Conservation (phyloP, 2,329 filamentous ascomycete genomes). For the Dactylellina sp. region DNA sequence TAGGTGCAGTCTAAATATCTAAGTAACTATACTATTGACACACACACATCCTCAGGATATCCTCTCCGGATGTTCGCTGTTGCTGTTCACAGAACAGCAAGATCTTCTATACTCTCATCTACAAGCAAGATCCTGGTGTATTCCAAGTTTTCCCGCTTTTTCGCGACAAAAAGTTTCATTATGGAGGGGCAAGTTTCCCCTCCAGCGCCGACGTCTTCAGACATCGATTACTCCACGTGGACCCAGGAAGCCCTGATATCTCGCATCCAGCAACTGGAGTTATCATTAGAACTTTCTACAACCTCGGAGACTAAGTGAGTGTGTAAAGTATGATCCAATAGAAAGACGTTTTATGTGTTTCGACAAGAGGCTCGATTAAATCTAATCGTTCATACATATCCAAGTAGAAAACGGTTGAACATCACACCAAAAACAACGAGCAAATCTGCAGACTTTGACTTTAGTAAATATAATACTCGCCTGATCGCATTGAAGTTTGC, state of each 20-base stretch:
- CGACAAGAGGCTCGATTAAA: neutral
- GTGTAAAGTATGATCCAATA: constrained; percentile 51
- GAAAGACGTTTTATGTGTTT: neutral
- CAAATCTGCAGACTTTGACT: constrained; percentile 71
- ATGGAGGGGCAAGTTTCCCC: constrained; percentile 24
- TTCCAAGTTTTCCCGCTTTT: constrained; percentile 11
- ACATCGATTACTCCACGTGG: constrained; percentile 44
- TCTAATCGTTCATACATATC: neutral
- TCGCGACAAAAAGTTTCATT: neutral
- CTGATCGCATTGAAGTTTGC: constrained; percentile 92
- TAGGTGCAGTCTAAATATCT: too few species aligned
- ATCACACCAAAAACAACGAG: constrained; percentile 11
- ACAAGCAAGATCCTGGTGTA: neutral
- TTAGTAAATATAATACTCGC: constrained; percentile 82
- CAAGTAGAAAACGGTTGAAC: constrained; percentile 7
- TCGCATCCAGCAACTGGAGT: constrained; percentile 44
- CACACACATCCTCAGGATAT: neutral
- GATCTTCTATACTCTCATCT: neutral
- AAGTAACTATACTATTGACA: too few species aligned
- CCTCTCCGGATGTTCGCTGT: constrained; percentile 30
- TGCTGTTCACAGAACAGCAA: constrained; percentile 17
- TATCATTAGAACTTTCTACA: constrained; percentile 12
- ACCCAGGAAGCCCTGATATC: constrained; percentile 48
- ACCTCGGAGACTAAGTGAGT: constrained; percentile 52
- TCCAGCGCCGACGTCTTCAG: neutral